These are phyloP conservation scores for Colletotrichum eleusines DNA, from an alignment of 2,329 filamentous ascomycete genomes.

Conservation along the genomic window DNA sequence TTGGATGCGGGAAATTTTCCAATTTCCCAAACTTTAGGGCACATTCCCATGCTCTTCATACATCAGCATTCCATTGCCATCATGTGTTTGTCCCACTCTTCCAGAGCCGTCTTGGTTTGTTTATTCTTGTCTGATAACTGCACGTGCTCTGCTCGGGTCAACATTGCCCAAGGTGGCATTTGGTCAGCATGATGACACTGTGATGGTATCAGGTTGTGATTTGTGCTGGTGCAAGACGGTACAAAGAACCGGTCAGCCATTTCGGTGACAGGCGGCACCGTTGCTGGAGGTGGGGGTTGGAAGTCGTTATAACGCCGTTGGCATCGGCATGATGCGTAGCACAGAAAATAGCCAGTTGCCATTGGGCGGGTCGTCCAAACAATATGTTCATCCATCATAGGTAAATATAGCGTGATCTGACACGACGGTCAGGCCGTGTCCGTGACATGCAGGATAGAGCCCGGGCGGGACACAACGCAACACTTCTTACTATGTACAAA, in stretches of 20 bases:
- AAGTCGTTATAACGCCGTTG: neutral
- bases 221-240: neutral
- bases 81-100: neutral
- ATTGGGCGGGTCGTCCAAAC: constrained; percentile 38
- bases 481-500: constrained; percentile 24
- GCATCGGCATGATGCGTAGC: constrained; percentile 8
- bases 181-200: neutral
- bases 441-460: constrained; percentile 1
- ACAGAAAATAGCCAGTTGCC: constrained; percentile 16
- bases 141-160: constrained; percentile 2
- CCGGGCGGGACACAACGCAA: constrained; percentile 14
- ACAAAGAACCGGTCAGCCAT: neutral
- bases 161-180: neutral
- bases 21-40: constrained; percentile 2
- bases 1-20: neutral
- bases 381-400: constrained; percentile 22
- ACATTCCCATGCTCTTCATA: neutral
- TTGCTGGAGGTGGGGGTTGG: neutral
- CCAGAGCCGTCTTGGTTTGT: neutral
- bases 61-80: neutral
- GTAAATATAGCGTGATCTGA: constrained; percentile 5
- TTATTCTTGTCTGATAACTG: constrained; percentile 10
- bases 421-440: constrained; percentile 32
- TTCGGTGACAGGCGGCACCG: constrained; percentile 11
- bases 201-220: neutral